Evolutionary conservation across 2,329 filamentous ascomycete genomes (phyloP), one percentile per base, ranked within the genome.

Genomic region (Alternaria metachromatica): DNA sequence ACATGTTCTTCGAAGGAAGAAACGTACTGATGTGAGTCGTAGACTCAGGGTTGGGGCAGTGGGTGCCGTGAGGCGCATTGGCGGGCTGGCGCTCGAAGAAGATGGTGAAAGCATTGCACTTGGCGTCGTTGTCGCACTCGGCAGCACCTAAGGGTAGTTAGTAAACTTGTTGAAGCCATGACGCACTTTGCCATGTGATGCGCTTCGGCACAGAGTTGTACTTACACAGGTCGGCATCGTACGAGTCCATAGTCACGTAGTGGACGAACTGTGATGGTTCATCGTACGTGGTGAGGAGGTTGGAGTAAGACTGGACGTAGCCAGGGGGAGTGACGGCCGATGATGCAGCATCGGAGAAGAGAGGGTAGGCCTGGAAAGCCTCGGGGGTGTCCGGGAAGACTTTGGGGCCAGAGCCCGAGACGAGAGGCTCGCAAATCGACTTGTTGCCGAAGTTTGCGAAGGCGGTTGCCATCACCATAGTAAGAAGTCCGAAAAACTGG

Each of bases 31-130:
- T 76, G 28, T 72, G 33, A 21, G 70, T 73, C 10, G 67, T 68
- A 43, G 51, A 68, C 5, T 60, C 21, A 15, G 72, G 66, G 21
- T 71, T 62, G 3, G 60, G 33, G 60, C 73, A 74, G 4, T 54
- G 45, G 7, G 25, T 10, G 10, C 60, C 61, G 11, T 26, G 26
- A 51, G 68, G 67, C 4, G 66, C 55, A 11, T 62, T 15, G 25
- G 21, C 37, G 1, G 70, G 72, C 15, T 63, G 56, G 43, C 70
- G 67, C 49, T 72, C 70, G 43, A 67, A 69, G 60, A 67, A 74
- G 59, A 71, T 65, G 54, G 71, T 68, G 68, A 73, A 70, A 12
- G 62, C 61, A 12, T 64, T 60, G 57, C 71, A 73, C 11, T 63
- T 58, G 13, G 21, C 45, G n/a, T 61, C 64, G 6, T 15, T 26